Conservation (phyloP, 2,329 filamentous ascomycete genomes). For the Colletotrichum sp. region DNA sequence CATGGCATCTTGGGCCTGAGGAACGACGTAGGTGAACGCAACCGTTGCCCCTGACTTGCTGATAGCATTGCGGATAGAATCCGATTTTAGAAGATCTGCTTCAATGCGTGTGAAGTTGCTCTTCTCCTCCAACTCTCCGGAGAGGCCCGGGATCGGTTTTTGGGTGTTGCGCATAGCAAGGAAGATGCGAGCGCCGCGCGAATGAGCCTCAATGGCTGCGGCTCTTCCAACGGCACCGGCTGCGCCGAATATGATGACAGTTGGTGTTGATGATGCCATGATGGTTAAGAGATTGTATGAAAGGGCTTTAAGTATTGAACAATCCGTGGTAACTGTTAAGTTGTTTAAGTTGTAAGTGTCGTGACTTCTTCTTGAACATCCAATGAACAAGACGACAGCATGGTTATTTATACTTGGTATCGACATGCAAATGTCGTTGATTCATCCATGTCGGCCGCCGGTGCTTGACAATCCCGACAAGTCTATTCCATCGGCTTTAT, state of each 20-base stretch:
- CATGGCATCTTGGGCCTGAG: slow-evolving; percentile 41
- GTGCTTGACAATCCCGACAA: not conserved
- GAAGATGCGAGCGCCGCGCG: slow-evolving; percentile 45
- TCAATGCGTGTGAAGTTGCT: slow-evolving; percentile 40
- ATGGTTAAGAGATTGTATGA: not conserved
- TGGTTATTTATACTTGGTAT: not conserved
- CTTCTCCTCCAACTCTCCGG: slow-evolving; percentile 27
- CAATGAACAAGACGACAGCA: not conserved
- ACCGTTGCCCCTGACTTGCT: slow-evolving; percentile 42
- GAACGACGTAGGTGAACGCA: slow-evolving; percentile 52
- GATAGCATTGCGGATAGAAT: slow-evolving; percentile 44
- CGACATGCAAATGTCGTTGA: not conserved
- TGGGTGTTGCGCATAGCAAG: slow-evolving; percentile 51
- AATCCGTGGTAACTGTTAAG: not conserved
- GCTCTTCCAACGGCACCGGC: slow-evolving; percentile 49
- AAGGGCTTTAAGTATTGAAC: not conserved
- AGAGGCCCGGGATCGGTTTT: slow-evolving; percentile 39
- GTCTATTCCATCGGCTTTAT: not conserved
- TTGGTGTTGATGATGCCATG: not conserved
- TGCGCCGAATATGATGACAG: slow-evolving; percentile 53
- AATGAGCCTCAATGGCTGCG: slow-evolving; percentile 41
- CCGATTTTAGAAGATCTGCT: slow-evolving; percentile 49
- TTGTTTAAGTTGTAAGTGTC: not conserved
- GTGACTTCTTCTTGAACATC: not conserved
- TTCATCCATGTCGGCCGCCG: not conserved